Evolutionary conservation across 2,329 filamentous ascomycete genomes (phyloP).

Genomic region (Verticillium dahliae): DNA sequence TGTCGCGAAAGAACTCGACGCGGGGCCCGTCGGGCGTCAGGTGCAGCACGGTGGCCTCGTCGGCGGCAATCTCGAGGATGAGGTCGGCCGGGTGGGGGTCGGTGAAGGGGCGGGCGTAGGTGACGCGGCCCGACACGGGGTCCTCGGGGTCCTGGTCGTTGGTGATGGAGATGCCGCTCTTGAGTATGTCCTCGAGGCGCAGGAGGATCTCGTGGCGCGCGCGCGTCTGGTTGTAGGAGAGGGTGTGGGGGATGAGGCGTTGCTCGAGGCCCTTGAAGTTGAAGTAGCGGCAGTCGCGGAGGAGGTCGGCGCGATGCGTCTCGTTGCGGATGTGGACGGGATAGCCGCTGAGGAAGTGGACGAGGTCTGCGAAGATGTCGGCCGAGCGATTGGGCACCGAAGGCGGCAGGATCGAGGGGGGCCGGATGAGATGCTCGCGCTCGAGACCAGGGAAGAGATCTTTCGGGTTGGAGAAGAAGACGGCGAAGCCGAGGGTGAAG

Average conservation of each 20-base stretch:
- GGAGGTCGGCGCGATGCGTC: constrained; percentile 66
- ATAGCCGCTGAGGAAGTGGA: constrained; percentile 80
- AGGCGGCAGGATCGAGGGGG: constrained; percentile 79
- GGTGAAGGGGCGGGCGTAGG: constrained; percentile 80
- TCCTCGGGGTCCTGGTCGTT: constrained; percentile 29
- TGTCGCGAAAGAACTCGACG: constrained; percentile 69
- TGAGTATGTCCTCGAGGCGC: constrained; percentile 79
- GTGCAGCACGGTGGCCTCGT: constrained; percentile 58
- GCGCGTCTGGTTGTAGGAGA: constrained; percentile 67
- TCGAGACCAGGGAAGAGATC: constrained; percentile 84
- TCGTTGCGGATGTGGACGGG: constrained; percentile 70
- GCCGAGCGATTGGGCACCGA: constrained; percentile 73
- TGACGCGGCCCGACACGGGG: constrained; percentile 48
- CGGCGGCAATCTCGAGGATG: constrained; percentile 71
- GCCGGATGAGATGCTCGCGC: constrained; percentile 70
- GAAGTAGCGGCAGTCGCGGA: constrained; percentile 87
- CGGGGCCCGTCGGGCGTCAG: constrained; percentile 31
- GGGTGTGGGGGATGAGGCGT: constrained; percentile 69
- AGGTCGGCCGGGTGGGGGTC: constrained; percentile 69
- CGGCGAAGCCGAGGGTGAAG: constrained; percentile 83
- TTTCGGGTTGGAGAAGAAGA: constrained; percentile 75
- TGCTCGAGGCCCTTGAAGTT: constrained; percentile 91
- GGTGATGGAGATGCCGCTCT: constrained; percentile 69
- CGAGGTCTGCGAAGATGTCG: constrained; percentile 76
- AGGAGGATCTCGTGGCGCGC: constrained; percentile 69